phyloP scores from a whole-genome alignment of 73 alveolate genomes.

The Tetrahymena elliotti region DNA sequence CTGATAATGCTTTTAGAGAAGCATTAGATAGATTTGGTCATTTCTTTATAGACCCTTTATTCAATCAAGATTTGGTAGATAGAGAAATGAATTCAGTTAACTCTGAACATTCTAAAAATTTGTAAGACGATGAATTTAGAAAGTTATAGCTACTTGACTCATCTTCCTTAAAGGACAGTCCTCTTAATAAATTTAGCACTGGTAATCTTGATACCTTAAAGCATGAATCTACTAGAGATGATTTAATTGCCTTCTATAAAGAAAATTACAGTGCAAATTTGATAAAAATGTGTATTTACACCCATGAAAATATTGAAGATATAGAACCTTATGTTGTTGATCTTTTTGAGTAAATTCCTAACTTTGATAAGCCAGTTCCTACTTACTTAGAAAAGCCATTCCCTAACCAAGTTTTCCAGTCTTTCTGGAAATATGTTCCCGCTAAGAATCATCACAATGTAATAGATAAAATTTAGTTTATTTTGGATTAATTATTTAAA shows the following conservation, averaged over 20 bases:
- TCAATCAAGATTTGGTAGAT: slow-evolving; percentile 61
- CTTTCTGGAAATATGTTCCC: slow-evolving; percentile 47
- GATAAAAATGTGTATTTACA: slow-evolving; percentile 71
- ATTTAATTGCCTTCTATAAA: slow-evolving; percentile 61
- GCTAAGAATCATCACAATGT: slow-evolving; percentile 46
- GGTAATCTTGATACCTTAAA: slow-evolving; percentile 79
- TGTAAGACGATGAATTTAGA: slow-evolving; percentile 30
- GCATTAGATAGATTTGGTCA: slow-evolving; percentile 88
- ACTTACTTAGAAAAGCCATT: slow-evolving; percentile 48
- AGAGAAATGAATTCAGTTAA: slow-evolving; percentile 94
- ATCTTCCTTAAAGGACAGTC: slow-evolving; percentile 33
- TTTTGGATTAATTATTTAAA: background rate
- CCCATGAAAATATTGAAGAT: slow-evolving; percentile 57
- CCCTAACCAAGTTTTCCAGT: slow-evolving; percentile 40
- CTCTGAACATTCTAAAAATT: slow-evolving; percentile 52
- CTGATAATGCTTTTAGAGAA: slow-evolving; percentile 61
- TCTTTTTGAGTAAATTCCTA: slow-evolving; percentile 45
- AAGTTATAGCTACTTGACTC: slow-evolving; percentile 9
- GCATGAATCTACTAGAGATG: slow-evolving; percentile 67
- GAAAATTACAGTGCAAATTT: slow-evolving; percentile 74
- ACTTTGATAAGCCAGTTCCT: slow-evolving; percentile 31
- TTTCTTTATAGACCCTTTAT: slow-evolving; percentile 60
- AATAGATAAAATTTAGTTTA: slow-evolving; percentile 34
- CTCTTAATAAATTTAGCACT: slow-evolving; percentile 60
- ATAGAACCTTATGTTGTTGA: slow-evolving; percentile 51